Evolutionary conservation across 1,284 basidiomycete species (phyloP).

Genomic region (Mycena sp.): DNA sequence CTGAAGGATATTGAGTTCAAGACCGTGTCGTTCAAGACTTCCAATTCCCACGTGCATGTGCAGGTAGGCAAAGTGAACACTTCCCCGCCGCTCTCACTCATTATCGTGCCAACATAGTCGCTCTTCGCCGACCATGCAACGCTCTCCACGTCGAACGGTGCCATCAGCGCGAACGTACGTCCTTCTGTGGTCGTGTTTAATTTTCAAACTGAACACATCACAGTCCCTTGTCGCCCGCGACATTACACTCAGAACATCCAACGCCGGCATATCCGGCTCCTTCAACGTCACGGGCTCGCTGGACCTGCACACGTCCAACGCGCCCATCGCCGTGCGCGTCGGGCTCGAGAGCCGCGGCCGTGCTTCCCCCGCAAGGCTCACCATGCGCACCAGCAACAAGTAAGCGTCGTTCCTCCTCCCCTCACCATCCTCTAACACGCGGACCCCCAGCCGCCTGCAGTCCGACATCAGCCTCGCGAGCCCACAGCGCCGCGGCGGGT

Average conservation of each 20-base stretch:
- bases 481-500: background rate
- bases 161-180: conserved; percentile 14
- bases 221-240: conserved; percentile 3
- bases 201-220: background rate
- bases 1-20: background rate
- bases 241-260: conserved; percentile 10
- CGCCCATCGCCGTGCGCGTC: conserved; percentile 21
- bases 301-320: conserved; percentile 11
- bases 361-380: background rate
- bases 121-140: background rate
- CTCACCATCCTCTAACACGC: background rate
- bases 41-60: conserved; percentile 11
- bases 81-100: background rate
- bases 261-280: conserved; percentile 13
- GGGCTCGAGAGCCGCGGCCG: conserved; percentile 7
- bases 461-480: conserved; percentile 1
- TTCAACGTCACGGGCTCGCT: conserved; percentile 14
- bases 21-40: background rate
- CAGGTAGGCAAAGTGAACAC: background rate
- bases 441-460: background rate
- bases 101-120: background rate
- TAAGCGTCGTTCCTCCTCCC: background rate
- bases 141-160: conserved; percentile 15
- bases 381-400: conserved; percentile 22
- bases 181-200: no score